These are phyloP conservation scores for Asterella californica DNA, from an alignment of 225 moss, liverwort and hornwort species.

Conservation along the genomic window DNA sequence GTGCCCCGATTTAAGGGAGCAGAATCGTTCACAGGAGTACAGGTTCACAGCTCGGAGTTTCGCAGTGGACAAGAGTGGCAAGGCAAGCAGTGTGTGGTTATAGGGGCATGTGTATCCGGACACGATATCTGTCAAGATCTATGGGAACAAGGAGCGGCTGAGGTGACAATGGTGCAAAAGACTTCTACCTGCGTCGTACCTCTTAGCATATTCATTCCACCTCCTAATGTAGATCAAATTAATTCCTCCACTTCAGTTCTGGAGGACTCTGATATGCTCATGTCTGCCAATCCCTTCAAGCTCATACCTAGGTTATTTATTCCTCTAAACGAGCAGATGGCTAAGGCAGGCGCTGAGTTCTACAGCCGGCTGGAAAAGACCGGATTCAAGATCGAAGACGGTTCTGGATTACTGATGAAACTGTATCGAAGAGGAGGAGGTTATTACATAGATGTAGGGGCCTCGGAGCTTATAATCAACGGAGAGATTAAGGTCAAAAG, in stretches of 20 bases:
- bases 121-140: slow-evolving; percentile 24
- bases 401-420: background rate
- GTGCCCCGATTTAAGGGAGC: slow-evolving; percentile 13
- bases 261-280: background rate
- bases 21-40: slow-evolving; percentile 12
- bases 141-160: slow-evolving; percentile 20
- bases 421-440: background rate
- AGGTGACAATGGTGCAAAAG: slow-evolving; percentile 26
- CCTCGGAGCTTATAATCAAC: slow-evolving; percentile 15
- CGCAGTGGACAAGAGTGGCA: background rate
- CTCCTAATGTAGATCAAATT: background rate
- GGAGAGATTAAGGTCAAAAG: slow-evolving; percentile 23
- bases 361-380: slow-evolving; percentile 4
- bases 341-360: background rate
- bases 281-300: slow-evolving; percentile 6
- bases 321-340: background rate
- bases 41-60: slow-evolving; percentile 6
- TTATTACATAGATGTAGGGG: slow-evolving; percentile 20
- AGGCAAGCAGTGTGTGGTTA: slow-evolving; percentile 19
- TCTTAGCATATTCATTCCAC: background rate
- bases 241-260: background rate
- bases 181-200: slow-evolving; percentile 3
- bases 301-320: background rate
- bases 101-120: slow-evolving; percentile 9
- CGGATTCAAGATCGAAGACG: slow-evolving; percentile 9